Conservation (phyloP, 192 early-diverging fungal species). For the Gorgonomyces haynaldii region DNA sequence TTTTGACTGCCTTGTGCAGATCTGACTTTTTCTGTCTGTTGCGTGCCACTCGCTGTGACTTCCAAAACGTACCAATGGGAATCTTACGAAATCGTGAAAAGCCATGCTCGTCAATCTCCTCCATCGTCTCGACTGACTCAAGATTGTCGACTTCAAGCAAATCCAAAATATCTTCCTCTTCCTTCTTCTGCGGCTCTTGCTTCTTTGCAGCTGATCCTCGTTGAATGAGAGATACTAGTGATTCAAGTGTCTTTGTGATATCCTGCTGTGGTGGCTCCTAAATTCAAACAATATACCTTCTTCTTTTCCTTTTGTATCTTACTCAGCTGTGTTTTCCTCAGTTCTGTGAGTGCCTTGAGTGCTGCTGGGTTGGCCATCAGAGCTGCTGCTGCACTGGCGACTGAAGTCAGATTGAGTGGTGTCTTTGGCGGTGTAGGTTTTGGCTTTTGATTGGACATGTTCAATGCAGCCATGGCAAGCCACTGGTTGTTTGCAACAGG, state of each 20-base stretch:
- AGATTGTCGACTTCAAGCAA: conserved; percentile 4
- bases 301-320: too few species aligned
- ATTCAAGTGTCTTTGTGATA: too few species aligned
- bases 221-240: too few species aligned
- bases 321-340: conserved; percentile 1
- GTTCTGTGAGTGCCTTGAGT: background rate
- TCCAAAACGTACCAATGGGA: conserved; percentile 11
- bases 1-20: conserved; percentile 6
- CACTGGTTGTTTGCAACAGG: background rate
- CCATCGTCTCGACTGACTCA: background rate
- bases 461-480: conserved; percentile 1
- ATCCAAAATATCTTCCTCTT: conserved; percentile 1
- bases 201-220: too few species aligned
- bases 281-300: too few species aligned
- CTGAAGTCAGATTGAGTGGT: conserved; percentile 3
- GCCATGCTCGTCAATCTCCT: background rate
- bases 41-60: background rate
- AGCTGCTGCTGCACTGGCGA: conserved; percentile 3
- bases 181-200: background rate
- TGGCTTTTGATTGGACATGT: conserved; percentile 4
- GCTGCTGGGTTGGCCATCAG: conserved; percentile 4
- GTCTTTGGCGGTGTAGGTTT: background rate
- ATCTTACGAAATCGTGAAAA: conserved; percentile 9
- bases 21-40: background rate
- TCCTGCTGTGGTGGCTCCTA: too few species aligned